phyloP scores from a whole-genome alignment of 306 rosid species.

The Cicer pinnatifidum region DNA sequence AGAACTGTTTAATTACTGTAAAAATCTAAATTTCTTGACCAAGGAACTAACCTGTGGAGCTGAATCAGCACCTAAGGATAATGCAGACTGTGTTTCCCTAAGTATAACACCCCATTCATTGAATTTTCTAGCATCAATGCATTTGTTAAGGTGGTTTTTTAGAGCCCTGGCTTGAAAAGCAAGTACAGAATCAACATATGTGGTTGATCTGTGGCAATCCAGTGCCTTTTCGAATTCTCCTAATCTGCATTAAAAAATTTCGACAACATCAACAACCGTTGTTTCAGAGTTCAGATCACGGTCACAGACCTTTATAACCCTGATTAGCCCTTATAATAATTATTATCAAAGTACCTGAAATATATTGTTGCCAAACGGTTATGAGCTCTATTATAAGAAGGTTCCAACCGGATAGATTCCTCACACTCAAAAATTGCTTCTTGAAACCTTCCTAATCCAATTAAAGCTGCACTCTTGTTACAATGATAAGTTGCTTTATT shows the following conservation, averaged over 20 bases:
- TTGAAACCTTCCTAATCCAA: constrained; percentile 64
- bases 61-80: constrained; percentile 73
- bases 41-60: constrained; percentile 69
- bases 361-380: constrained; percentile 80
- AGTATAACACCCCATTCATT: constrained; percentile 67
- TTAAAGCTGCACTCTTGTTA: constrained; percentile 89
- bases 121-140: constrained; percentile 64
- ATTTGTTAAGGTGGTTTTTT: constrained; percentile 61
- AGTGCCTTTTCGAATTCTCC: constrained; percentile 84
- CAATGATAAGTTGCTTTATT: constrained; percentile 70
- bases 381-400: constrained; percentile 78
- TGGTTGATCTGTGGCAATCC: constrained; percentile 51
- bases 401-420: constrained; percentile 72
- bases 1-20: neutral
- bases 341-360: constrained; percentile 61
- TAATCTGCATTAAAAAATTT: constrained; percentile 52
- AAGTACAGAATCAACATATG: constrained; percentile 46
- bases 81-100: constrained; percentile 68
- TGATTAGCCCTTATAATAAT: too few relatives aligned
- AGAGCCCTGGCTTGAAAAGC: constrained; percentile 58
- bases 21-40: neutral
- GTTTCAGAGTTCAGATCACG: too few relatives aligned
- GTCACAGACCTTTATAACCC: too few relatives aligned
- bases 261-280: too few relatives aligned
- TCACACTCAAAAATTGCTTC: constrained; percentile 75